Evolutionary conservation across 2,329 filamentous ascomycete genomes (phyloP), one percentile per base, ranked within the genome.

Genomic region (Ophiosphaerella korrae): DNA sequence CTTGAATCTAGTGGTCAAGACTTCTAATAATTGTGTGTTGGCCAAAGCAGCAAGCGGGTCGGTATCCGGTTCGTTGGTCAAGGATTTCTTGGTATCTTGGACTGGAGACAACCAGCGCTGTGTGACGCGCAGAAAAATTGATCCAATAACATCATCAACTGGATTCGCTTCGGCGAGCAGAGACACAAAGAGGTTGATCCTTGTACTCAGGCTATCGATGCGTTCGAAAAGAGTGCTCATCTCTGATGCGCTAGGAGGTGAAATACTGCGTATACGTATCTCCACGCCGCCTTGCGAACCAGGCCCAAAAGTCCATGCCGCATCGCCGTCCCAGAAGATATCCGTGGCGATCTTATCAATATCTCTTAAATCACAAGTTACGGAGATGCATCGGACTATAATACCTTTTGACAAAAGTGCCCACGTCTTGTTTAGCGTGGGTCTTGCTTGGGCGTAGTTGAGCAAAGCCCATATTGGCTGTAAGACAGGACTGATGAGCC

Each of bases 231-330:
- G 82, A 7, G 47, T 52, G 2, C 55, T 50, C 47, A 71, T 58
- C 82, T 95, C 77, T 88, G 93, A 24, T 11, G 33, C 33, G 3
- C 18, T 73, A 88, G 90, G 74, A 88, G 88, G 72, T 84, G 94
- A 78, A 86, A 95, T 82, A 88, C 92, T 83, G 83, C 65, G 52
- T 50, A 58, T 56, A 21, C 77, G 77, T 13, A 85, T 78, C 36
- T 85, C 80, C 14, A 90, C 75, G 0, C 76, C 77, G 4, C 79
- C 80, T 24, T 80, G 70, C 0, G 69, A 65, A 0, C 72, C 74
- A 1, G 73, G 64, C 2, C 75, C 77, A 58, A 82, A 89, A 11
- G 65, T 68, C 88, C 88, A 90, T 16, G 64, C 56, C 0, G 60
- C 46, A 5, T 70, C 72, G 1, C 86, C 87, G 44, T 77, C 75